A percentile compares a stretch with the other conserved stretches of the same genome.
phyloP scores from a whole-genome alignment of 148 eudicot genomes.

The Hydrangea macrophylla region DNA sequence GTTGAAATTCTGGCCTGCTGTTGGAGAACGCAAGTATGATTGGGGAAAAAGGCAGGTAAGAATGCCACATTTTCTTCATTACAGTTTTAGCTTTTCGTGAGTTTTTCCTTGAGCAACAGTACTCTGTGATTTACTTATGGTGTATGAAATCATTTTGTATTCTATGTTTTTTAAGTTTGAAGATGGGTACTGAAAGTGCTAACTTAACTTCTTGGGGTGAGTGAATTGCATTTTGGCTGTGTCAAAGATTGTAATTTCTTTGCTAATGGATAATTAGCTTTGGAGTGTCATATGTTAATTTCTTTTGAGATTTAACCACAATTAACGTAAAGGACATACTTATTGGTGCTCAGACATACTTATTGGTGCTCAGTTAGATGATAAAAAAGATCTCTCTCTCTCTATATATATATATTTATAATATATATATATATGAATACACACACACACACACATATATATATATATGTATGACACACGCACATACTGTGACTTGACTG shows the following conservation, averaged over 20 bases:
- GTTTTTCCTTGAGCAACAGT: background rate
- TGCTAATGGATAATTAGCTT: too few relatives aligned
- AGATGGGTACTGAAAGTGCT: background rate
- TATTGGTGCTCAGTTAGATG: background rate
- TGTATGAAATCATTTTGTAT: too few relatives aligned
- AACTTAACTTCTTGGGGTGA: background rate
- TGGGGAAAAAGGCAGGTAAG: conserved; percentile 91
- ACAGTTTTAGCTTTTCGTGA: background rate
- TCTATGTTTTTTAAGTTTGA: background rate
- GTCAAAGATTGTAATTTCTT: background rate
- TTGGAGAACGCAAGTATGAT: conserved; percentile 93
- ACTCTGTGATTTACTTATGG: background rate
- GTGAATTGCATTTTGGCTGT: background rate
- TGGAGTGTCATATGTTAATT: background rate
- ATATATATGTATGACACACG: too few relatives aligned
- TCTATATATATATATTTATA: background rate
- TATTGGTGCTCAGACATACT: background rate
- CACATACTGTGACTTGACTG: conserved; percentile 13
- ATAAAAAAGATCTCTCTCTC: background rate
- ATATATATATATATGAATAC: too few relatives aligned
- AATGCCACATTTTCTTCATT: background rate
- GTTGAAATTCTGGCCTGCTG: conserved; percentile 69
- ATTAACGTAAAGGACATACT: background rate
- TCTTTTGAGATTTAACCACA: background rate
- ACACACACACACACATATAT: too few relatives aligned